Base-by-base conservation (phyloP, 2,329 filamentous ascomycete genomes). In the Scorias spongiosa region DNA sequence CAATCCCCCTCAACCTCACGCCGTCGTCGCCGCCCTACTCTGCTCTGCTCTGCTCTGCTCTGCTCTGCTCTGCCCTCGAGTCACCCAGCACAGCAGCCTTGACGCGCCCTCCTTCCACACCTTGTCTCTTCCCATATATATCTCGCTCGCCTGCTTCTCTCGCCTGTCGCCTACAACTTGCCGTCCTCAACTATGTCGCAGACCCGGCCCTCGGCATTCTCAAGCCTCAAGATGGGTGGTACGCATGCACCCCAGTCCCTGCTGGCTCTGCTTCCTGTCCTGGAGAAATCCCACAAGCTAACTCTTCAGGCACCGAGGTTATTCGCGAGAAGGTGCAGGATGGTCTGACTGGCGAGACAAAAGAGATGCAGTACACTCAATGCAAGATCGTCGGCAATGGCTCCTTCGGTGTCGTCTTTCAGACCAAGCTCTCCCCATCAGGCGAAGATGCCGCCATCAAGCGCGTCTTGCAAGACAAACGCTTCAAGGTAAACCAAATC, bases 371-470 rank as follows among this genome's bases (percentile, higher is more conserved):
- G 64, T 98, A 98, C 67, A 96, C 91, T 45, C 91, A 96, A 64
- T 96, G 89, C 74, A 98, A 98, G 71, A 96, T 98, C 59, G 91
- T 98, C 41, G 91, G 91, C 64, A 98, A 98, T 69, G 91, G 91
- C 54, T 96, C 89, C 30, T 98, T 98, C 57, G 91, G 91, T 52
- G 89, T 98, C 42, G 91, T 98, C 52, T 98, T 98, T 66, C 91
- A 98, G 71, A 98, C 91, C 46, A 96, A 96, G 71, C 76, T 98
- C 58, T 89, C 89, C 48, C 91, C 91, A n/a, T 91, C 84, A 51
- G 89, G 89, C 51, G 91, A 98, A 66, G 91, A 98, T 69, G 91
- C 91, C 43, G 91, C 91, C 63, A 98, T 98, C 74, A 98, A 98
- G 75, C 82, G 91, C 57, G 91, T 98, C 48, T 76, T 98, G 46